Percentiles rank a stretch among this genome's conserved stretches.
These are phyloP conservation scores for Moesziomyces sp. DNA, from an alignment of 1,284 basidiomycete genomes.

Conservation along the genomic window DNA sequence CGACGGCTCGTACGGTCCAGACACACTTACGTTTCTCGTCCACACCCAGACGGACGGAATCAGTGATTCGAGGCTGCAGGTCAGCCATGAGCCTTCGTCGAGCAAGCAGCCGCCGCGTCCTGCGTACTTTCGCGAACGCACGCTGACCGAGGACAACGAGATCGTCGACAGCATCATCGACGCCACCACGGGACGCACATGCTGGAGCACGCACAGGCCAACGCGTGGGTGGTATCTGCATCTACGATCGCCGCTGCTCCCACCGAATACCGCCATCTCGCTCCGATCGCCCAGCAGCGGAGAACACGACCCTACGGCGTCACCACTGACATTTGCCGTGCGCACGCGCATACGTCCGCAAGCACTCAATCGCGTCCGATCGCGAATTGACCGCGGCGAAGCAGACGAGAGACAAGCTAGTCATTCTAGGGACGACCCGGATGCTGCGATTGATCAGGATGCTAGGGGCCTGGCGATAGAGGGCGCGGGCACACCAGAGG, in stretches of 20 bases:
- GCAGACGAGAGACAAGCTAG: too few species aligned
- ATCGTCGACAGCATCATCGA: conserved; percentile 58
- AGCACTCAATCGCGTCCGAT: conserved; percentile 3
- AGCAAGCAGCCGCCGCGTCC: conserved; percentile 38
- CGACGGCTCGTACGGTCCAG: not conserved
- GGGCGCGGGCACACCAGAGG: not conserved
- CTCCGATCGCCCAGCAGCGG: conserved; percentile 23
- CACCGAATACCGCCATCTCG: conserved; percentile 43
- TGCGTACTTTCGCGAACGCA: conserved; percentile 48
- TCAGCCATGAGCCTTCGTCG: conserved; percentile 32
- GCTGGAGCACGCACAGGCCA: conserved; percentile 56
- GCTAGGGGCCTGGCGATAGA: conserved; percentile 4
- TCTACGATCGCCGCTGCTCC: conserved; percentile 52
- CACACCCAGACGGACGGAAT: conserved; percentile 37
- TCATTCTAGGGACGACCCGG: not conserved
- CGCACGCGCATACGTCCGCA: conserved; percentile 22
- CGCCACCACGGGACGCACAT: conserved; percentile 30
- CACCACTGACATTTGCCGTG: conserved; percentile 48
- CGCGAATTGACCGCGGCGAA: conserved; percentile 1
- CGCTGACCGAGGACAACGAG: conserved; percentile 47
- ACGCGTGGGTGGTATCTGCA: conserved; percentile 60
- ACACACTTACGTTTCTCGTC: conserved; percentile 26
- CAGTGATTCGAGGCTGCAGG: conserved; percentile 36
- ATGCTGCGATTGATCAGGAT: not conserved
- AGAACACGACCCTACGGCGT: conserved; percentile 24